Evolutionary conservation across 441 rosid species (phyloP), one percentile per base, ranked within the genome.

Genomic region (Syzygium syzygioides): DNA sequence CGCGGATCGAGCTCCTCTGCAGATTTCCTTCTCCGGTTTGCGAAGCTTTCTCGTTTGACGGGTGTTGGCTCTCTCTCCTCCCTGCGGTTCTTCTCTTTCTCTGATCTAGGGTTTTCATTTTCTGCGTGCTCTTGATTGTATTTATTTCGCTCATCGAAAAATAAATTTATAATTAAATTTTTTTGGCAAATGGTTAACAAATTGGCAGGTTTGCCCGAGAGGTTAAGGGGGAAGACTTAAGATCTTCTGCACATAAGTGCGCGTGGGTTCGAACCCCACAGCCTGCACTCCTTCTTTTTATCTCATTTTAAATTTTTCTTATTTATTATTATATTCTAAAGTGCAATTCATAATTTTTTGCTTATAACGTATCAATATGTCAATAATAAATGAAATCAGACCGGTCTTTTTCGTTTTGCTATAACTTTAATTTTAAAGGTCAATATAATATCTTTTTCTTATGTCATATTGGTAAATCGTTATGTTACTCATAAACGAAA

Each of bases 231-330:
- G 88, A 86, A 86, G 87, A 89, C 88, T 86, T 89, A 84, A 89
- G 88, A 80, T 89, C 88, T 89, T 86, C 88, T 86, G 88, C 88
- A 86, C 84, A 23, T 48, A 89, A 89, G 88, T 86, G 90, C 86
- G 90, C 90, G 86, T 89, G 86, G 90, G 90, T 89, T 89, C 88
- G 88, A 87, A 89, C 87, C 90, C 88, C 90, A 86, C 88, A 86
- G 90, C 90, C 88, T 59, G 86, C 90, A 89, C 30, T 4, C 20
- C 7, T 62, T 2, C 1, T 7, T 64, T 64, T 30, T 7, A 7
- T 32, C 14, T 30, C 20, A 3, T 64, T 71, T 68, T 34, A 0
- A 20, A 68, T 14, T 68, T 68, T 71, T 71, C 26, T 20, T 68
- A 41, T 20, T 71, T 71, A 19, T 32, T 34, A 18, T 18, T 66